Evolutionary conservation across 2,329 filamentous ascomycete species (phyloP).

Genomic region (Hymenoscyphus infarciens): DNA sequence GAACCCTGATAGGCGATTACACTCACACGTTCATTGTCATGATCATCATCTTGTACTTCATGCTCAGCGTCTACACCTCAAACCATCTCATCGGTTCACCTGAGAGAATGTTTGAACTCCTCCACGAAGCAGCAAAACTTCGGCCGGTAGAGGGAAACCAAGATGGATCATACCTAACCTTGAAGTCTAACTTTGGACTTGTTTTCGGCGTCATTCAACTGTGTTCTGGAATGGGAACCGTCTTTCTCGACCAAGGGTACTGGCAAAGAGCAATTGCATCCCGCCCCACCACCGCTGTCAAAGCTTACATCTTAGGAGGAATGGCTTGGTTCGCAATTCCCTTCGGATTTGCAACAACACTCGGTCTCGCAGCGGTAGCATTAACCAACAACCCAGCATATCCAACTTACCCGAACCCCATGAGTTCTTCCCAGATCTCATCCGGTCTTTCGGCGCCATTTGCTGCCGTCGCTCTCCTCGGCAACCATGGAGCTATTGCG

Average conservation of each 20-base stretch:
- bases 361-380: slow-evolving; percentile 46
- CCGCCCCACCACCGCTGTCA: slow-evolving; percentile 45
- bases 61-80: slow-evolving; percentile 44
- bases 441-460: slow-evolving; percentile 68
- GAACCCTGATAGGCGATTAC: slow-evolving; percentile 7
- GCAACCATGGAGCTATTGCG: slow-evolving; percentile 65
- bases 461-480: slow-evolving; percentile 65
- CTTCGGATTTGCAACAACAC: slow-evolving; percentile 49
- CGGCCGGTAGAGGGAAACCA: slow-evolving; percentile 50
- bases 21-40: slow-evolving; percentile 47
- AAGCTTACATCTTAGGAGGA: slow-evolving; percentile 49
- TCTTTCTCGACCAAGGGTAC: slow-evolving; percentile 16
- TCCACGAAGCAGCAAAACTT: slow-evolving; percentile 42
- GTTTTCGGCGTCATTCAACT: slow-evolving; percentile 14
- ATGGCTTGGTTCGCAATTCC: slow-evolving; percentile 49
- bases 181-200: slow-evolving; percentile 47
- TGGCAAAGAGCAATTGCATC: slow-evolving; percentile 46
- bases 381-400: slow-evolving; percentile 47
- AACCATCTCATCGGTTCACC: slow-evolving; percentile 46
- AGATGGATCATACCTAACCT: slow-evolving; percentile 50
- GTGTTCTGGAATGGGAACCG: slow-evolving; percentile 12
- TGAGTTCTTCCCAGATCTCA: slow-evolving; percentile 58
- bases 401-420: slow-evolving; percentile 47
- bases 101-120: slow-evolving; percentile 46
- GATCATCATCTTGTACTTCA: slow-evolving; percentile 49